Evolutionary conservation across 768 basidiomycete species (phyloP), one percentile per base, ranked within the genome.

Genomic region (Lepiota brunneoincarnata): DNA sequence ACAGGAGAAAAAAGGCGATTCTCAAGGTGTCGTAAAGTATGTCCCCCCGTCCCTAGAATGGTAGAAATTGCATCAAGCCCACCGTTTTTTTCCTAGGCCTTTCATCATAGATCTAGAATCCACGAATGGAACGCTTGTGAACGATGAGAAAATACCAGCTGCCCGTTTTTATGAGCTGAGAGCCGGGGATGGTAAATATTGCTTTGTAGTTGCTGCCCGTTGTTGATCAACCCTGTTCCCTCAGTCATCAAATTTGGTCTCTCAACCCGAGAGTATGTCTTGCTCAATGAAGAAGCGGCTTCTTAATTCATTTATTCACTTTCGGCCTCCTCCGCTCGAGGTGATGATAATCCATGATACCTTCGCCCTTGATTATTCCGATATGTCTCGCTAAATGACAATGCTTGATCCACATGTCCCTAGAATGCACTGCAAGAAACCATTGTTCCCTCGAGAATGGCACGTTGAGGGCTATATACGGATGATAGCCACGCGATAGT

Each of bases 101-200:
- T 99, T 94, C 68, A 82, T 99, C 46, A 97, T 99, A 56, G 97
- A 99, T 71, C 82, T 99, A 7, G 95, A 99, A 61, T 97, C 94
- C n/a, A 98, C 97, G 2, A 99, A 99, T 65, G 86, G 91, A 2
- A 98, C 97, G 0, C 78, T 82, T 60, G 96, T 99, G 42, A 98
- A 98, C 63, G 91, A 86, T 57, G 81, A 87, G 62, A 70, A 78
- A 44, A 88, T 98, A 57, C 97, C 97, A 2, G 75, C 84, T 1
- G 87, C 93, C 6, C 76, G 96, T 56, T 99, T 84, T 67, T 95
- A 87, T 65, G 93, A 96, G 68, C 72, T 96, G 48, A 86, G 79
- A 68, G 72, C 80, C 17, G 78, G 83, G 21, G 93, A 96, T 68
- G 87, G 93, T 94, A 55, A 52, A 86, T 67, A 17, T 45, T 56